Conservation (phyloP, 2,329 filamentous ascomycete genomes). For the Microsporum ferrugineum region DNA sequence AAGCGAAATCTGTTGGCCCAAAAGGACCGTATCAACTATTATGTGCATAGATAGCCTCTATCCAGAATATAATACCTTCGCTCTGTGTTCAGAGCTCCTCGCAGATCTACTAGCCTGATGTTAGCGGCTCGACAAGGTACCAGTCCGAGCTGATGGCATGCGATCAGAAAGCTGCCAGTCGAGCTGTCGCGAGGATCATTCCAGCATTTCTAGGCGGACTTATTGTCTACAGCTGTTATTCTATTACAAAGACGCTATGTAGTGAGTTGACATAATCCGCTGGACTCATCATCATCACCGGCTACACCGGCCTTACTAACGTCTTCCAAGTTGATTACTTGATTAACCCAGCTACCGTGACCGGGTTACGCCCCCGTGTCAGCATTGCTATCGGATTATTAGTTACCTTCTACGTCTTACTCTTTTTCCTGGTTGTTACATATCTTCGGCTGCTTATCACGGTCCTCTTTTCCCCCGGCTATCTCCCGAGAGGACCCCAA, state of each 20-base stretch:
- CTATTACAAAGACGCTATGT: conserved; percentile 55
- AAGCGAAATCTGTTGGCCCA: too few species aligned
- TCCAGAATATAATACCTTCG: not conserved
- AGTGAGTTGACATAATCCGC: conserved; percentile 40
- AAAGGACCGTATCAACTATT: not conserved
- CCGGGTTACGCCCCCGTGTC: conserved; percentile 29
- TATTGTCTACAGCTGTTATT: conserved; percentile 60
- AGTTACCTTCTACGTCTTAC: conserved; percentile 59
- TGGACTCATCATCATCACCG: not conserved
- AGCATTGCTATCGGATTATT: conserved; percentile 58
- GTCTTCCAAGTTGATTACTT: conserved; percentile 56
- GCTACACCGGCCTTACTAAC: not conserved
- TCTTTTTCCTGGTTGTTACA: conserved; percentile 53
- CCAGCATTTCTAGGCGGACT: conserved; percentile 56
- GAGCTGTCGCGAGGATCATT: conserved; percentile 53
- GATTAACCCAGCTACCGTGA: conserved; percentile 38
- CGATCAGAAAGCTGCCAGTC: conserved; percentile 39
- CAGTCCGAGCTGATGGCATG: conserved; percentile 23
- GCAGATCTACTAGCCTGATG: not conserved
- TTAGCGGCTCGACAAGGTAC: not conserved
- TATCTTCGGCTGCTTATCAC: conserved; percentile 62
- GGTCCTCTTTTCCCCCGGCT: conserved; percentile 60
- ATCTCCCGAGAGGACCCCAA: conserved; percentile 53
- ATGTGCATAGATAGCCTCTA: not conserved
- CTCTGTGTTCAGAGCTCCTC: not conserved